These are phyloP conservation scores for Corynascus novoguineensis DNA, from an alignment of 495 filamentous ascomycete species.

Conservation along the genomic window DNA sequence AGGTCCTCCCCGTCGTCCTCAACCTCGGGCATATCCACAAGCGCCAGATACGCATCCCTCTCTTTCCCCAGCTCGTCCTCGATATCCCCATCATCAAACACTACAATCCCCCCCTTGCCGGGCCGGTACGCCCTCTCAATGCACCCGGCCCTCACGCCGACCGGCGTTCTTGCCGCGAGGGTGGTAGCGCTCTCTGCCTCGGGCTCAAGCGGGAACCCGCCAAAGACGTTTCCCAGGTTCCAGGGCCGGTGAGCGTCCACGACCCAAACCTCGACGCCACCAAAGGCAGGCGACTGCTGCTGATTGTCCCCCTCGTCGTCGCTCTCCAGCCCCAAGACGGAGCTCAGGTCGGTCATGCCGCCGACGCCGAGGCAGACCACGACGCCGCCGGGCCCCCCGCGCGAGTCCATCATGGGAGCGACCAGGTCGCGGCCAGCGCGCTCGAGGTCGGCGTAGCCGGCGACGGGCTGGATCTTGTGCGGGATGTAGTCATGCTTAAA, in stretches of 20 bases:
- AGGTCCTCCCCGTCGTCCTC: slow-evolving; percentile 52
- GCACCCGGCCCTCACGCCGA: slow-evolving; percentile 56
- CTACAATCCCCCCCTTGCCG: slow-evolving; percentile 77
- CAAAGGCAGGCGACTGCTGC: slow-evolving; percentile 45
- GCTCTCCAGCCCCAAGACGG: slow-evolving; percentile 60
- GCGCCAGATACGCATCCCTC: slow-evolving; percentile 70
- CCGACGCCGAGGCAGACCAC: slow-evolving; percentile 92
- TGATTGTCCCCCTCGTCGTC: slow-evolving; percentile 53
- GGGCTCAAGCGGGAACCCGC: slow-evolving; percentile 53
- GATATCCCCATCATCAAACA: slow-evolving; percentile 95
- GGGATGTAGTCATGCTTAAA: slow-evolving; percentile 95
- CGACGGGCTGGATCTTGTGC: slow-evolving; percentile 95
- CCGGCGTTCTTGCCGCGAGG: slow-evolving; percentile 44
- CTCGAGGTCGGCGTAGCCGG: slow-evolving; percentile 85
- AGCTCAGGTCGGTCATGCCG: slow-evolving; percentile 78
- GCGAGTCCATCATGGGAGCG: slow-evolving; percentile 70
- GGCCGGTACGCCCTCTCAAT: slow-evolving; percentile 65
- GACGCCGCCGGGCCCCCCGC: slow-evolving; percentile 76
- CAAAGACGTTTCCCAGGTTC: slow-evolving; percentile 93
- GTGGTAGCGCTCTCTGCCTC: slow-evolving; percentile 42
- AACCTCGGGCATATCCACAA: slow-evolving; percentile 85
- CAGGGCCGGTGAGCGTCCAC: slow-evolving; percentile 87
- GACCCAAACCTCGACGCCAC: slow-evolving; percentile 87
- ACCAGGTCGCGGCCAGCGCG: slow-evolving; percentile 70
- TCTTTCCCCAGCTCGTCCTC: slow-evolving; percentile 75